Percentiles rank a stretch among this genome's conserved stretches.
phyloP scores from a whole-genome alignment of 1,284 basidiomycete species.

The Amylostereum areolatum region DNA sequence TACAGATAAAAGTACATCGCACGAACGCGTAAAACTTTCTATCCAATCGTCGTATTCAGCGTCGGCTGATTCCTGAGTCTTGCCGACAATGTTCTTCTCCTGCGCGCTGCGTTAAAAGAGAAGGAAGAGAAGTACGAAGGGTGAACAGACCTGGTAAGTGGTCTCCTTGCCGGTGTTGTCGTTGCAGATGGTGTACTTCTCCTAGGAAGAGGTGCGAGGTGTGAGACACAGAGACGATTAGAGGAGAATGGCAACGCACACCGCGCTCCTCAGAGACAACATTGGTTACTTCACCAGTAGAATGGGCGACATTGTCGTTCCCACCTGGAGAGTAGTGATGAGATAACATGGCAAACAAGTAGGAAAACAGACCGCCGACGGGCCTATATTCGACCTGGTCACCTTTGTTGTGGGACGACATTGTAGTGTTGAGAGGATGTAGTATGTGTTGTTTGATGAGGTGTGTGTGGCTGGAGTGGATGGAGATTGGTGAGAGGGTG shows the following conservation, averaged over 20 bases:
- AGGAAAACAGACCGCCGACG: neutral
- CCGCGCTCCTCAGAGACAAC: neutral
- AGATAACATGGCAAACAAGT: too few species aligned
- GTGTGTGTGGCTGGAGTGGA: too few species aligned
- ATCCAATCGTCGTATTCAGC: too few species aligned
- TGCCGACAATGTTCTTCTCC: neutral
- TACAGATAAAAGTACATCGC: too few species aligned
- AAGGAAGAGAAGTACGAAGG: neutral
- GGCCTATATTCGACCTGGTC: neutral
- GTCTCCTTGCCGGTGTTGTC: slow-evolving; percentile 1
- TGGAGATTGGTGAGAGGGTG: too few species aligned
- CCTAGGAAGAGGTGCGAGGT: neutral
- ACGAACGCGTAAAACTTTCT: too few species aligned
- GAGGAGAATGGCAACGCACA: neutral
- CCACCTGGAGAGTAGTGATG: neutral
- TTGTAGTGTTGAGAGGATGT: neutral
- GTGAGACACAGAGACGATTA: neutral
- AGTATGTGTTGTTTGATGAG: too few species aligned
- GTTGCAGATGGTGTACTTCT: neutral
- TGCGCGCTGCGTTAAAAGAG: neutral
- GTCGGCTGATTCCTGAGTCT: too few species aligned
- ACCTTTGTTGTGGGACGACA: neutral
- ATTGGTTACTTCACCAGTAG: neutral
- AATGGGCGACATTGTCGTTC: neutral
- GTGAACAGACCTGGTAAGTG: neutral